Base-by-base conservation (phyloP, 2,329 filamentous ascomycete species). In the Acarospora socialis region DNA sequence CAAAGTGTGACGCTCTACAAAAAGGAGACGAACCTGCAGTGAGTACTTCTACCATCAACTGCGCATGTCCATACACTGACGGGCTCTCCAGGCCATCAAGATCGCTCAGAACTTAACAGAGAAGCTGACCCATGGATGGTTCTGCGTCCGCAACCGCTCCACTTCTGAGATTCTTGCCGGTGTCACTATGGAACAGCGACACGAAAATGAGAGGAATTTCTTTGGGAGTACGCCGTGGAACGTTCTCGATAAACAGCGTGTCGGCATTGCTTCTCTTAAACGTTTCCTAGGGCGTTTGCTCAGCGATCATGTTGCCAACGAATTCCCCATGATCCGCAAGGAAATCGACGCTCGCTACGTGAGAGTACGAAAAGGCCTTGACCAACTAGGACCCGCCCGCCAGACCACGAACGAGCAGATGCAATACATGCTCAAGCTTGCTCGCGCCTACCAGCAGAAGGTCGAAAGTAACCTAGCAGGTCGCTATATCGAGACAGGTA, bases 1-100 rank as follows among this genome's bases (percentile, higher is more conserved):
- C 72, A 0, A 77, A 77, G 40, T 65, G 70, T 0, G 73, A 79
- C 35, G 51, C 75, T 0, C 61, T 65, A 5, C 49, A 56, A 23
- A 36, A 42, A 17, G 52, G 52, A 0, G 45, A 47, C 0, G 50
- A 54, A 23, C 10, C 36, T 1, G 41, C 35, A 7, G 42, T 55
- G n/a, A n/a, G n/a, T n/a, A n/a, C 21, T 13, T 29, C 5, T 6
- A n/a, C n/a, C n/a, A n/a, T n/a, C n/a, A n/a, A n/a, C n/a, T n/a
- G n/a, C n/a, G n/a, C n/a, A n/a, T n/a, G n/a, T n/a, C n/a, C n/a
- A n/a, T n/a, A n/a, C n/a, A n/a, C n/a, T n/a, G n/a, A n/a, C n/a
- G n/a, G n/a, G n/a, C n/a, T n/a, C n/a, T n/a, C n/a, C n/a, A n/a
- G n/a, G n/a, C n/a, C 0, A 32, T 54, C 3, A 42, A 52, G 5